Evolutionary conservation across 2,329 filamentous ascomycete species (phyloP), one percentile per base, ranked within the genome.

Genomic region (Calonectria naviculata): DNA sequence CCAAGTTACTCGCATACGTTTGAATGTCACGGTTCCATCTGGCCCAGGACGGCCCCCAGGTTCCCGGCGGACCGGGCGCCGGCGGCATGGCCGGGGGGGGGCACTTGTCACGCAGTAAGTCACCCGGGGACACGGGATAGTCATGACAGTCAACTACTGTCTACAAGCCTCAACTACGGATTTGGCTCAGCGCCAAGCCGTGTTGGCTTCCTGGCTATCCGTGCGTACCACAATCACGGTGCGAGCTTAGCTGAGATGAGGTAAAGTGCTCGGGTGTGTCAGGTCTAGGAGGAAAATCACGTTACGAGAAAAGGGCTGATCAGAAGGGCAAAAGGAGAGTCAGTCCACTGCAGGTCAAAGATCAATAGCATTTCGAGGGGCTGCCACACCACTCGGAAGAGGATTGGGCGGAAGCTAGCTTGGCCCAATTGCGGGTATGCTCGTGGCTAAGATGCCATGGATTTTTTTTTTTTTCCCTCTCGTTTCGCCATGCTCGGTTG

Each of bases 11-110:
- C 28, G 36, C 56, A 29, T 31, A 12, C 56, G 38, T 44, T 19
- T 21, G 36, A n/a, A 44, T 65, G 62, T 41, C 36, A 56, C 47
- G 47, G 56, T 64, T 56, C 41, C 63, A 58, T 58, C 63, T 54
- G 21, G 31, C 58, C 31, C 38, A 17, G 44, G 47, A n/a, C 41
- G 42, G 47, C 42, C 44, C 65, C 60, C 38, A 54, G 41, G 61
- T 65, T 69, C 61, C 61, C 49, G 67, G 61, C 67, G 67, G 49
- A 69, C 63, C 61, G 67, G 67, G 61, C 61, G 21, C 61, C 49
- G 49, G 67, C 54, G 65, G 65, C 31, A 61, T 60, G 65, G 65
- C 65, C 42, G 65, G 65, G 52, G 52, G 38, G 52, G 52, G 28
- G 54, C 42, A 52, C 28, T 58, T 31, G 54, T 67, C 65, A 38